Base-by-base conservation (phyloP, 2,329 filamentous ascomycete species). In the Colletotrichum noveboracense region DNA sequence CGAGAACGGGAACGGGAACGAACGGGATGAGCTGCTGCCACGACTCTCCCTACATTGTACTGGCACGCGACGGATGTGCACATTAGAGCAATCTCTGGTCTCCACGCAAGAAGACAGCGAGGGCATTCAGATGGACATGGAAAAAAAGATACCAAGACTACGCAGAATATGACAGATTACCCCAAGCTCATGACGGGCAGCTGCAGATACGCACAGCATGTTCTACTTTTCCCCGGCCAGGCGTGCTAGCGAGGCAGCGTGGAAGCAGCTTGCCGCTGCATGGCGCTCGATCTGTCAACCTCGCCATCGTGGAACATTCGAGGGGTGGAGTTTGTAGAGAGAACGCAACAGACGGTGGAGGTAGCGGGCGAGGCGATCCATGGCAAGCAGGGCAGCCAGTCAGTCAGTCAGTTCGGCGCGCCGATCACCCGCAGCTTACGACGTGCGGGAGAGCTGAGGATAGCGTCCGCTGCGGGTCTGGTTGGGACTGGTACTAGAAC, bases 191-290 rank as follows among this genome's bases (percentile, higher is more conserved):
- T 61, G 26, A 61, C 36, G 52, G 61, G 28, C 10, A 61, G 67
- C 48, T 21, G 66, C 69, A 66, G 48, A 26, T 21, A 36, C 60
- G 18, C 48, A 61, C 48, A 26, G n/a, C 36, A 52, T 43, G 52
- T 36, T 60, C 16, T 36, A 26, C n/a, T 52, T 66, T 18, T 18
- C 10, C 26, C 34, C 26, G n/a, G 16, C n/a, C n/a, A 14, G 58
- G 60, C 36, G 60, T 28, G n/a, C 52, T 32, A 32, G 18, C 24
- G 21, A 36, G 48, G n/a, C 32, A 32, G 26, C 10, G 13, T n/a
- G 24, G 32, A 65, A 16, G 72, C 67, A 76, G 65, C 72, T 68
- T 75, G 30, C 75, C 68, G 75, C 64, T 69, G 72, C 72, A 52
- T n/a, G 34, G 21, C 52, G 62, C 72, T 66, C 48, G 60, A 77